Conservation (phyloP, 176 grass and related monocot genomes). For the Rhipidocladum racemiflorum region DNA sequence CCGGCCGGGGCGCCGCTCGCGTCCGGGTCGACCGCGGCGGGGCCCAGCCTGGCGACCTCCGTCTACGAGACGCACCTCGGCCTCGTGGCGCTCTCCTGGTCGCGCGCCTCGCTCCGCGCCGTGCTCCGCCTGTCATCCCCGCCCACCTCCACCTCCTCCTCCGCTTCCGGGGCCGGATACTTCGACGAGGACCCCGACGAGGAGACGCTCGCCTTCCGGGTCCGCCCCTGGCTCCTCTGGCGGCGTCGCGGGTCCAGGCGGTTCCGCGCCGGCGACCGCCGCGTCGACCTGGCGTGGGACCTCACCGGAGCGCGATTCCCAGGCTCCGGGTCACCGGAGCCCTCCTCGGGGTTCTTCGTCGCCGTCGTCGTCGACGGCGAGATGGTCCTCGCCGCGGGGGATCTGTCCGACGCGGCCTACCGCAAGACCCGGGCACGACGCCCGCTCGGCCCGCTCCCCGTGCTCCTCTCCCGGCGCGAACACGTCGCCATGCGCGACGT, state of each 20-base stretch:
- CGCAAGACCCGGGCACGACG: slow-evolving; percentile 25
- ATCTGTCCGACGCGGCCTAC: slow-evolving; percentile 56
- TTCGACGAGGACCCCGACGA: slow-evolving; percentile 36
- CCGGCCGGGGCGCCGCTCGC: not conserved
- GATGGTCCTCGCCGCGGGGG: slow-evolving; percentile 71
- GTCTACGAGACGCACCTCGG: slow-evolving; percentile 88
- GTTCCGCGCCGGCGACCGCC: slow-evolving; percentile 41
- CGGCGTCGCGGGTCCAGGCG: slow-evolving; percentile 43
- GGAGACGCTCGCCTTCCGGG: slow-evolving; percentile 54
- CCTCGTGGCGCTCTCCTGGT: slow-evolving; percentile 66
- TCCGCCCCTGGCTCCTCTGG: slow-evolving; percentile 74
- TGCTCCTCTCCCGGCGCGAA: slow-evolving; percentile 54
- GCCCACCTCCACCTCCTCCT: not conserved
- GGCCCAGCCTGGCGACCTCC: slow-evolving; percentile 50
- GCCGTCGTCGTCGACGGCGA: slow-evolving; percentile 62
- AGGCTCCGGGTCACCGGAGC: slow-evolving; percentile 44
- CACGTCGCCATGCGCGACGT: slow-evolving; percentile 49
- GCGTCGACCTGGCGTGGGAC: slow-evolving; percentile 61
- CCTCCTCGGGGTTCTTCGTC: slow-evolving; percentile 59
- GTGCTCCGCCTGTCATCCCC: slow-evolving; percentile 47
- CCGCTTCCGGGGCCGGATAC: not conserved
- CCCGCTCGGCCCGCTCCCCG: not conserved
- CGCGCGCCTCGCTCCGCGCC: slow-evolving; percentile 57
- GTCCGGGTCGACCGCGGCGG: slow-evolving; percentile 7
- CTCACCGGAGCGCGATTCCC: slow-evolving; percentile 55